A percentile compares a stretch with the other conserved stretches of the same genome.
Conservation (phyloP, 805 yeast species). For the Pichia sporocuriosa region DNA sequence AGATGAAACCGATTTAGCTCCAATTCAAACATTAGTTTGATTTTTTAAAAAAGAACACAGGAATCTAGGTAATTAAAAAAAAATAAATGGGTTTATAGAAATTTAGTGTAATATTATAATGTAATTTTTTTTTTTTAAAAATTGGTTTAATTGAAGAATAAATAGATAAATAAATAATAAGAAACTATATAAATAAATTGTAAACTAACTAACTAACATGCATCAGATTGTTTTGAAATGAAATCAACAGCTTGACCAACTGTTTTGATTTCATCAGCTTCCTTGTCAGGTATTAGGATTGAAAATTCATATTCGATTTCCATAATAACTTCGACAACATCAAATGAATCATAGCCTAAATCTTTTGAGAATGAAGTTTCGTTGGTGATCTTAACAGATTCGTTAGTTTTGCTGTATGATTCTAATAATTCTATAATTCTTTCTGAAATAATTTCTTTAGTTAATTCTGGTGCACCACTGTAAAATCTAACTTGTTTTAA, state of each 20-base stretch:
- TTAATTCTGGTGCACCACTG: constrained; percentile 53
- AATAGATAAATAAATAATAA: constrained; percentile 6
- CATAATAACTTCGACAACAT: constrained; percentile 65
- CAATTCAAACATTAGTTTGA: no score
- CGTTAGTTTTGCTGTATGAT: constrained; percentile 52
- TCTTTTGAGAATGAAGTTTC: constrained; percentile 56
- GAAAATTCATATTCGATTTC: constrained; percentile 71
- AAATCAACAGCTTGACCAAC: constrained; percentile 91
- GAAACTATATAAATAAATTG: neutral
- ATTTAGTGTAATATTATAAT: neutral
- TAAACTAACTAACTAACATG: constrained; percentile 26
- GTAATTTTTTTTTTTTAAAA: neutral
- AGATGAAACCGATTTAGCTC: no score
- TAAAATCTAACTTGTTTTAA: constrained; percentile 30
- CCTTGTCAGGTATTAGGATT: constrained; percentile 79
- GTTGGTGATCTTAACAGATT: constrained; percentile 26
- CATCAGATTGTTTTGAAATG: constrained; percentile 60
- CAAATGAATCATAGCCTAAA: constrained; percentile 65
- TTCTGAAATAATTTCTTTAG: constrained; percentile 55
- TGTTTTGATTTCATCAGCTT: constrained; percentile 89
- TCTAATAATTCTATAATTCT: constrained; percentile 59
- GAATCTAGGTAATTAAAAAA: no score
- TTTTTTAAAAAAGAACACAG: no score
- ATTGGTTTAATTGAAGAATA: constrained; percentile 4
- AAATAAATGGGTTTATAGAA: neutral